These are phyloP conservation scores for Cnidoscolus chayamansa DNA, from an alignment of 441 rosid genomes.

Conservation along the genomic window DNA sequence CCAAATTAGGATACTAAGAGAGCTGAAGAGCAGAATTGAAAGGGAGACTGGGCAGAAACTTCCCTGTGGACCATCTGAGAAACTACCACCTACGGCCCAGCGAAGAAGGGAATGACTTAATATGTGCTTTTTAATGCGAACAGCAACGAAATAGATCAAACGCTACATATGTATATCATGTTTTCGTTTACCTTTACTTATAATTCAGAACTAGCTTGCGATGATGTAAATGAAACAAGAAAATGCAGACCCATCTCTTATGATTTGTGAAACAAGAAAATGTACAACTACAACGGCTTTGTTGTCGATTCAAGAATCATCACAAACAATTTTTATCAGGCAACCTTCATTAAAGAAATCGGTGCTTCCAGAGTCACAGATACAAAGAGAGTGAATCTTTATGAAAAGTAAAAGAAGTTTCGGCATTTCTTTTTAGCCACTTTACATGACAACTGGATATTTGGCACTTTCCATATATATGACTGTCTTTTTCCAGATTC, in stretches of 20 bases:
- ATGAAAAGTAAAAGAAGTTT: not conserved
- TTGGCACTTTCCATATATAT: not conserved
- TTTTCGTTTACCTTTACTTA: too few species aligned
- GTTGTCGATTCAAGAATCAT: too few species aligned
- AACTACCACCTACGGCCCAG: conserved; percentile 66
- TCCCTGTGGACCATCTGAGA: conserved; percentile 68
- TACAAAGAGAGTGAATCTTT: too few species aligned
- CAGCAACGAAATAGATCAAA: not conserved
- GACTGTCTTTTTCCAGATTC: not conserved
- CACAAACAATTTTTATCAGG: too few species aligned
- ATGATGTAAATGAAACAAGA: too few species aligned
- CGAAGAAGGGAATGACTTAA: conserved; percentile 28
- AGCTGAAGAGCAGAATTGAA: conserved; percentile 65
- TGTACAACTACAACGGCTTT: too few species aligned
- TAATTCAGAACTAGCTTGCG: too few species aligned
- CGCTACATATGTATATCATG: too few species aligned
- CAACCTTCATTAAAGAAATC: too few species aligned
- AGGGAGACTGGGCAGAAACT: conserved; percentile 60
- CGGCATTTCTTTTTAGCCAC: not conserved
- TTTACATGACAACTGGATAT: not conserved
- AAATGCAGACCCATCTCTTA: too few species aligned
- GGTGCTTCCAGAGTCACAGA: too few species aligned
- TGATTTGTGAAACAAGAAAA: too few species aligned
- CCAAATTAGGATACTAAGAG: conserved; percentile 75
- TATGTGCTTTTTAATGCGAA: not conserved